phyloP scores from a whole-genome alignment of 1,139 yeast genomes.

The Blastobotrys capitulatus region DNA sequence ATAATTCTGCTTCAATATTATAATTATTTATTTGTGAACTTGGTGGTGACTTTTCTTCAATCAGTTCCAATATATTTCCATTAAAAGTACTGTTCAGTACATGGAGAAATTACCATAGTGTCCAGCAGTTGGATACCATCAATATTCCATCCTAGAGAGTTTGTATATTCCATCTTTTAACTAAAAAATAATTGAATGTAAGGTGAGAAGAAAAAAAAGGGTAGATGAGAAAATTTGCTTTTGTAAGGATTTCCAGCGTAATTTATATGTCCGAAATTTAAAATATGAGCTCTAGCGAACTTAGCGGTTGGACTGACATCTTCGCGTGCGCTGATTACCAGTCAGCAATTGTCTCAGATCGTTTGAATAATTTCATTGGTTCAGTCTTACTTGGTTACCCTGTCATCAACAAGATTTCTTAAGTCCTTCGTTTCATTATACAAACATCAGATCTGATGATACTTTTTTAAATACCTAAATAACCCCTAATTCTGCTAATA shows the following conservation, averaged over 20 bases:
- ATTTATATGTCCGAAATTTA: no score
- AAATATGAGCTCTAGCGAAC: no score
- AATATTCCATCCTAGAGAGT: background rate
- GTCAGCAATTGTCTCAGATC: background rate
- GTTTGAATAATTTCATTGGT: background rate
- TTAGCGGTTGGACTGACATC: background rate
- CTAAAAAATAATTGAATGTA: background rate
- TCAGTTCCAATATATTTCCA: background rate
- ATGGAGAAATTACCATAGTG: background rate
- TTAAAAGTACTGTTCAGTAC: constrained; percentile 1
- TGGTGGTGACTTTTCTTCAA: no score
- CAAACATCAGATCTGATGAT: no score
- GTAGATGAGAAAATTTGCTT: background rate
- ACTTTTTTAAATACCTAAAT: background rate
- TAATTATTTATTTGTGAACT: no score
- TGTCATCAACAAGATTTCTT: background rate
- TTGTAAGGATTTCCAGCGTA: background rate
- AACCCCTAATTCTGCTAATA: background rate
- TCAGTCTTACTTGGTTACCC: background rate
- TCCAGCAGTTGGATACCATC: background rate
- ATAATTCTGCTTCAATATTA: no score
- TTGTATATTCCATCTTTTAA: background rate
- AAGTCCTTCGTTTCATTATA: background rate
- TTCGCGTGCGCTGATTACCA: constrained; percentile 1
- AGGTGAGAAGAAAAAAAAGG: no score